Evolutionary conservation across 768 basidiomycete genomes (phyloP).

Genomic region (Leccinum longicurvipes): DNA sequence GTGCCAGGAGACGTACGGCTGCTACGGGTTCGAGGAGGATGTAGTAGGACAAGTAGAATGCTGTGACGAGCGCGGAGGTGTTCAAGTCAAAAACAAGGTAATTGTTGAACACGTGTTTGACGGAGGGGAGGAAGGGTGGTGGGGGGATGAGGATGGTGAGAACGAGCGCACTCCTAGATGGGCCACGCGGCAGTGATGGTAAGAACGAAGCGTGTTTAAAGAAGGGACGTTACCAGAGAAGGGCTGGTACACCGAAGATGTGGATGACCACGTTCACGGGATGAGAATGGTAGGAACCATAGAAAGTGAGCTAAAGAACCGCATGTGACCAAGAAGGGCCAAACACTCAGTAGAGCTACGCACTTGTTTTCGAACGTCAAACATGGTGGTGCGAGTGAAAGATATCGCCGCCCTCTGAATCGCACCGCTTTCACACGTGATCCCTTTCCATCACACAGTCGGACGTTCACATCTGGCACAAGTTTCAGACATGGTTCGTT

Average conservation of each 20-base stretch:
- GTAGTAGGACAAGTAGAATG: constrained; percentile 72
- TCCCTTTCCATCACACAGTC: too few relatives aligned
- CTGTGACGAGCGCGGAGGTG: constrained; percentile 54
- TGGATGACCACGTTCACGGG: constrained; percentile 83
- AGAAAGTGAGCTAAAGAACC: constrained; percentile 72
- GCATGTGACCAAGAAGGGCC: background rate
- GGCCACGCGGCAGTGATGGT: constrained; percentile 2
- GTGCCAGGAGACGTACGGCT: constrained; percentile 56
- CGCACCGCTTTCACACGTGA: too few relatives aligned
- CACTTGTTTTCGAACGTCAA: constrained; percentile 74
- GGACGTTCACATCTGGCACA: background rate
- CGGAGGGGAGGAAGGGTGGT: constrained; percentile 51
- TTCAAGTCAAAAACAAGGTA: constrained; percentile 73
- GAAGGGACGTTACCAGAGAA: constrained; percentile 62
- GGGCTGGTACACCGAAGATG: constrained; percentile 76
- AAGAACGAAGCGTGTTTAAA: constrained; percentile 5
- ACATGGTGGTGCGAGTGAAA: constrained; percentile 41
- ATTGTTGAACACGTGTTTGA: constrained; percentile 51
- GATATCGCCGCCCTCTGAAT: too few relatives aligned
- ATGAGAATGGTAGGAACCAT: constrained; percentile 89
- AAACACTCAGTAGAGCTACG: too few relatives aligned
- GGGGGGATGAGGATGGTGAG: constrained; percentile 48
- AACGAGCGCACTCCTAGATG: constrained; percentile 58
- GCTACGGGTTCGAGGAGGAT: constrained; percentile 76
- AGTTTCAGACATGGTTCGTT: constrained; percentile 65